Base-by-base conservation (phyloP, 1,284 basidiomycete species). In the Sphagnurus paluster region DNA sequence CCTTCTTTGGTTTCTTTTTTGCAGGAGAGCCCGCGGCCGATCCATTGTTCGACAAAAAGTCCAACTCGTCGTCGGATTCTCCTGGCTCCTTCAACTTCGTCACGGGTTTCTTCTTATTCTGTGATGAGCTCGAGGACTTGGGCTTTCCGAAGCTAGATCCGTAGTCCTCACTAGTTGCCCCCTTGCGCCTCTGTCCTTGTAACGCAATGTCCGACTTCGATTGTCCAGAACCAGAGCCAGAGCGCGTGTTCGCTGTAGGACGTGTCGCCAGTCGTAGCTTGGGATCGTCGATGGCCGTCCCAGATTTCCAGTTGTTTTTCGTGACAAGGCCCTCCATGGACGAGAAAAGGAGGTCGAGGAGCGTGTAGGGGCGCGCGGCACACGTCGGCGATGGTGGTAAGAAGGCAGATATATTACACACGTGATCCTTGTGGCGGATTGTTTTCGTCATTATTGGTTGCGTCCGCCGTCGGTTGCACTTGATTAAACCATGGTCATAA, bases 131-230 rank as follows among this genome's bases (percentile, higher is more conserved):
- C 33, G n/a, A n/a, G n/a, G n/a, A n/a, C n/a, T n/a, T n/a, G n/a
- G n/a, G n/a, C n/a, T 33, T 37, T 1, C 9, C 17, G 26, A 59
- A 55, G 26, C 47, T 47, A 10, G 52, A 52, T 21, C 56, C 54
- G 36, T 53, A 41, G 35, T 57, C 50, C 44, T 54, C 56, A 11
- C 20, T 25, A 35, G 48, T 48, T 24, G 29, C 33, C 29, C 50
- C 50, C 8, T 17, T 52, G 1, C 42, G 44, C 38, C 53, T 50
- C 40, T 33, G 23, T 9, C 21, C 24, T 29, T 37, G 9, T 10
- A 2, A n/a, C 10, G 43, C 19, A 11, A 40, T 13, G 11, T 33
- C 7, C 14, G n/a, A 20, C 21, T 41, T 44, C 14, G 38, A 28
- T 17, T 33, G 24, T 16, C 14, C 24, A 10, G 14, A 9, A 19